Evolutionary conservation across 1,284 basidiomycete genomes (phyloP).

Genomic region (Apiotrichum gamsii): DNA sequence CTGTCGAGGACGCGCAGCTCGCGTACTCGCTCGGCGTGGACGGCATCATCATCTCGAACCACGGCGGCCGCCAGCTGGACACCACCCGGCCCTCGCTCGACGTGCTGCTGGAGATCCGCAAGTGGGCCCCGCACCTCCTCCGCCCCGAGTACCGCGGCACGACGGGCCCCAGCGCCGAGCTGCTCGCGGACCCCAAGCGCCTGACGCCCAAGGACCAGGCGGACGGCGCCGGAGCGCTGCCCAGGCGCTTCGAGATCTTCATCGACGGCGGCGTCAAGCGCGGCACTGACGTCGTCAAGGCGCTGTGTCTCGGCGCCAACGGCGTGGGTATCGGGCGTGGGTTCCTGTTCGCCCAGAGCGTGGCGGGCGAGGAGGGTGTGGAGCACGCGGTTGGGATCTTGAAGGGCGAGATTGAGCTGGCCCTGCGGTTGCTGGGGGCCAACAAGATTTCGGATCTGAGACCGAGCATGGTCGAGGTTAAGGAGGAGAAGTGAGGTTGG

Average conservation of each 20-base stretch:
- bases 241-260: constrained; percentile 57
- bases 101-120: constrained; percentile 64
- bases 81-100: constrained; percentile 64
- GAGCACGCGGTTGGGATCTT: constrained; percentile 56
- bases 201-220: constrained; percentile 48
- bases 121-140: constrained; percentile 39
- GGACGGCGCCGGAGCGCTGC: constrained; percentile 8
- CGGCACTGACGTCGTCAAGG: constrained; percentile 88
- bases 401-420: constrained; percentile 56
- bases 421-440: constrained; percentile 73
- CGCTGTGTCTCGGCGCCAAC: constrained; percentile 79
- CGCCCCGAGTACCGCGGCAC: constrained; percentile 35
- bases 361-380: constrained; percentile 77
- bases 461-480: constrained; percentile 45
- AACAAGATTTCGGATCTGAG: constrained; percentile 53
- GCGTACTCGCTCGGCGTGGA: constrained; percentile 49
- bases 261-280: constrained; percentile 81
- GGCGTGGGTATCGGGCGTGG: constrained; percentile 84
- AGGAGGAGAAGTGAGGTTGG: constrained; percentile 23
- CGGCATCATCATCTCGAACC: constrained; percentile 51
- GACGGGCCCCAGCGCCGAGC: constrained; percentile 24
- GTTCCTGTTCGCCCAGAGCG: constrained; percentile 88
- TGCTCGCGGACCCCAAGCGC: constrained; percentile 63
- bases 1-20: constrained; percentile 50
- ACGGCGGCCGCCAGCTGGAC: constrained; percentile 50